Conservation (phyloP, 2,329 filamentous ascomycete species). For the Ophiostoma sp. region DNA sequence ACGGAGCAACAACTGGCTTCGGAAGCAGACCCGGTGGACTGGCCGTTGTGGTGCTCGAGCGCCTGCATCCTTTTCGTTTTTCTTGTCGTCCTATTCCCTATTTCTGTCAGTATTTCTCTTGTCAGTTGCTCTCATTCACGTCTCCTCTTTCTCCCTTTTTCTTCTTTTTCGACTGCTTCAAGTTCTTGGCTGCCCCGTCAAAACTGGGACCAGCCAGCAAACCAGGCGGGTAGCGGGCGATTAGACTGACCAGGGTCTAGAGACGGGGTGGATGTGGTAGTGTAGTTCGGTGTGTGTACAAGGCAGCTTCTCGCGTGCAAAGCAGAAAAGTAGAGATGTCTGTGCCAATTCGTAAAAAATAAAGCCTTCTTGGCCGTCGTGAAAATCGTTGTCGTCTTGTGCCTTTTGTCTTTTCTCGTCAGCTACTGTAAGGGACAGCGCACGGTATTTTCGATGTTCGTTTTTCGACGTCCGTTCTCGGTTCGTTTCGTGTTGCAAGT, state of each 20-base stretch:
- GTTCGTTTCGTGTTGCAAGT: not conserved
- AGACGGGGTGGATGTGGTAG: not conserved
- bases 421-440: not conserved
- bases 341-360: not conserved
- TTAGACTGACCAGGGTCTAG: constrained; percentile 6
- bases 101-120: not conserved
- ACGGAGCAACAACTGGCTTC: constrained; percentile 8
- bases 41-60: constrained; percentile 5
- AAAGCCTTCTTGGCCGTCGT: not conserved
- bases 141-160: not conserved
- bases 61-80: not conserved
- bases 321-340: not conserved
- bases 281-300: not conserved
- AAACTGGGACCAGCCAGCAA: not conserved
- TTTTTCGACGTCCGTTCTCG: not conserved
- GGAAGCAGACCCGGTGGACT: not conserved
- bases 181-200: not conserved
- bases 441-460: not conserved
- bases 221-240: not conserved
- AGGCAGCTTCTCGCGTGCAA: constrained; percentile 4
- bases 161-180: not conserved
- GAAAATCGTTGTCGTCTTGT: not conserved
- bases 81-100: not conserved
- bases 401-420: not conserved
- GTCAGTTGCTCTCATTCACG: not conserved